Evolutionary conservation across 129 eudicot species (phyloP).

Genomic region (Smallanthus sonchifolius): DNA sequence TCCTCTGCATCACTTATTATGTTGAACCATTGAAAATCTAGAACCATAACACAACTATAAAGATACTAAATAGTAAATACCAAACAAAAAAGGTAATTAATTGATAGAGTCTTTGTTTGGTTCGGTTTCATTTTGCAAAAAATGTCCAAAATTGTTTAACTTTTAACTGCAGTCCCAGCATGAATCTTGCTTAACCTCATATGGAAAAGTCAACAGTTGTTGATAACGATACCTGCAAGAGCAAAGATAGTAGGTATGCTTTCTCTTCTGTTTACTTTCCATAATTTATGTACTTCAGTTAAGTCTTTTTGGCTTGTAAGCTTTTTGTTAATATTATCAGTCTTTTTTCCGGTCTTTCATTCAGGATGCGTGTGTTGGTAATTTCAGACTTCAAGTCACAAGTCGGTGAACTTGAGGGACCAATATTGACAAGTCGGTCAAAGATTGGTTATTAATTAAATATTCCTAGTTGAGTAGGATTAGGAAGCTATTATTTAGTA

Average conservation of each 20-base stretch:
- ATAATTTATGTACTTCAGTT: not conserved
- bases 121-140: not conserved
- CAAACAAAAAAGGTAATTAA: not conserved
- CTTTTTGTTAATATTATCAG: no score
- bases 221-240: constrained; percentile 76
- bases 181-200: constrained; percentile 86
- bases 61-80: not conserved
- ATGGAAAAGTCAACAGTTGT: constrained; percentile 92
- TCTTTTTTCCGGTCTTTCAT: constrained; percentile 4
- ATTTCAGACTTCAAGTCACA: no score
- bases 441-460: no score
- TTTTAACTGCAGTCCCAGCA: constrained; percentile 58
- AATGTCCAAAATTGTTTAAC: not conserved
- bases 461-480: no score
- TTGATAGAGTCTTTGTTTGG: not conserved
- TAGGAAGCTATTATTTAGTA: no score
- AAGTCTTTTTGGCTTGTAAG: not conserved
- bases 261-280: constrained; percentile 5
- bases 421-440: no score
- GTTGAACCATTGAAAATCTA: no score
- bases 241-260: constrained; percentile 78
- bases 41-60: not conserved
- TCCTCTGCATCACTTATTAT: no score
- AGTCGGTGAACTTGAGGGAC: no score
- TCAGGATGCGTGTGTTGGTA: constrained; percentile 91